phyloP scores from a whole-genome alignment of 179 eudicot species.

The Actinidia arguta region DNA sequence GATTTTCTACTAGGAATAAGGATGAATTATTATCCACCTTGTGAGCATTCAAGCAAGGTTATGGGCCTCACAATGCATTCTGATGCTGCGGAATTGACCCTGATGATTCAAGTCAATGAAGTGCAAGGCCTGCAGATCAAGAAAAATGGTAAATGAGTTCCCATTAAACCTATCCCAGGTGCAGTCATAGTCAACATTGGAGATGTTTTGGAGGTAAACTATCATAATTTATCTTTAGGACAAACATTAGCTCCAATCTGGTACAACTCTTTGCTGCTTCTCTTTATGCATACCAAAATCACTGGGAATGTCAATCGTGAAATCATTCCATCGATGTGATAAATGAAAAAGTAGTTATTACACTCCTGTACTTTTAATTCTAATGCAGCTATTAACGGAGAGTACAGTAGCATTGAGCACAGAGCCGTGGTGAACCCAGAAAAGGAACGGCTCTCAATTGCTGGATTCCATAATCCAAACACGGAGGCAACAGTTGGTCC shows the following conservation, averaged over 20 bases:
- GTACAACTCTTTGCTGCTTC: background rate
- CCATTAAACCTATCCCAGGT: conserved; percentile 28
- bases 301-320: no score
- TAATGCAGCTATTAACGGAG: conserved; percentile 39
- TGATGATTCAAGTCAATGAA: conserved; percentile 34
- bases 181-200: conserved; percentile 36
- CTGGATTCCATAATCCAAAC: conserved; percentile 27
- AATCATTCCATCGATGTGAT: no score
- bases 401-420: conserved; percentile 40
- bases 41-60: conserved; percentile 29
- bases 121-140: conserved; percentile 36
- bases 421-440: conserved; percentile 10
- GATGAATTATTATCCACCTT: conserved; percentile 44
- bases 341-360: no score
- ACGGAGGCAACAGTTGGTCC: conserved; percentile 26
- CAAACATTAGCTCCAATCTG: background rate
- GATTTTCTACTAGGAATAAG: conserved; percentile 36
- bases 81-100: conserved; percentile 32
- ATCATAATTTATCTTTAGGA: background rate
- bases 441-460: conserved; percentile 28
- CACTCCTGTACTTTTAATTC: background rate
- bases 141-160: conserved; percentile 38
- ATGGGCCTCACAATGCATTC: conserved; percentile 38
- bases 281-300: background rate
- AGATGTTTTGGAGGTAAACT: conserved; percentile 33